Conservation (phyloP, 306 rosid genomes). For the Fragaria nilgerrensis region DNA sequence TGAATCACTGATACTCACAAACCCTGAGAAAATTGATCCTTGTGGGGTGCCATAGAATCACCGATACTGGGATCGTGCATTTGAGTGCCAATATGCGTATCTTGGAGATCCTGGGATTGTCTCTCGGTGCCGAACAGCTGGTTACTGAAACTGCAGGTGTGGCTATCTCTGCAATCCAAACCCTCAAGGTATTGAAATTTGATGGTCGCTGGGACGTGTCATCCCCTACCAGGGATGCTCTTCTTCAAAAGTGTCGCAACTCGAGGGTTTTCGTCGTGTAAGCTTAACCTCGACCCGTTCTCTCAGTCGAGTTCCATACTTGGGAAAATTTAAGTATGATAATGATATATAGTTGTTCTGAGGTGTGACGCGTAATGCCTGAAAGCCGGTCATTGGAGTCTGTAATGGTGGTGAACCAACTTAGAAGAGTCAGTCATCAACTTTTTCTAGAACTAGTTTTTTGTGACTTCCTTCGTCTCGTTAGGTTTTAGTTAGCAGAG, state of each 20-base stretch:
- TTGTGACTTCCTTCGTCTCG: background rate
- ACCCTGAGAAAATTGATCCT: background rate
- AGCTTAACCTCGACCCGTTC: too few species aligned
- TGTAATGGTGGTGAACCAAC: background rate
- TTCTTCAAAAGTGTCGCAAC: too few species aligned
- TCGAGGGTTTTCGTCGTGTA: too few species aligned
- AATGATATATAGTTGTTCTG: background rate
- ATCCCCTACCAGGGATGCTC: too few species aligned
- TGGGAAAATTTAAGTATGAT: background rate
- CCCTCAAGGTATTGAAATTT: too few species aligned
- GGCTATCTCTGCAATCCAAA: too few species aligned
- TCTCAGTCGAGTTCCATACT: too few species aligned
- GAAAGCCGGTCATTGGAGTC: background rate
- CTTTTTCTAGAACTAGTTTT: background rate
- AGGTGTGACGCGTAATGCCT: background rate
- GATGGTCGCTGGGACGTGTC: too few species aligned
- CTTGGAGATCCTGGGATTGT: too few species aligned
- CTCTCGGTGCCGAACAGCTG: too few species aligned
- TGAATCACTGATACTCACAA: background rate
- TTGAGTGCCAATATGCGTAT: too few species aligned
- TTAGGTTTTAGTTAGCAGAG: background rate
- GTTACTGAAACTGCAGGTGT: too few species aligned
- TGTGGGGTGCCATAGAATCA: background rate
- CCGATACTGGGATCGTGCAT: background rate
- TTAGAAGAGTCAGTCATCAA: background rate